phyloP scores from a whole-genome alignment of 306 rosid species.

The Hippophae tibetana region DNA sequence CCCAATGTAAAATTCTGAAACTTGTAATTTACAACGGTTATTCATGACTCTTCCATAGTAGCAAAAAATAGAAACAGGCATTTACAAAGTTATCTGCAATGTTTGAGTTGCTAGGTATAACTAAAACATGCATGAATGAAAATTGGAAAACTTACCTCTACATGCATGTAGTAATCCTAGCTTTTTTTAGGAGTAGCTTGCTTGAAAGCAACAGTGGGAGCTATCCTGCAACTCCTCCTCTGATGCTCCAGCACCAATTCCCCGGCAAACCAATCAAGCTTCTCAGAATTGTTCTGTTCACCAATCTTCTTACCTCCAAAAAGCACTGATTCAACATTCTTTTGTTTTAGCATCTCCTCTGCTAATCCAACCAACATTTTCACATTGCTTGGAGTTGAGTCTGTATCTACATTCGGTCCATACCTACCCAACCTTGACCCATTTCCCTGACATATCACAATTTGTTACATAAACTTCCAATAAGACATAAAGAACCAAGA shows the following conservation, averaged over 20 bases:
- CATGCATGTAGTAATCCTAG: constrained; percentile 20
- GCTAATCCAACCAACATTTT: constrained; percentile 66
- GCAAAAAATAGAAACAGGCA: too few species aligned
- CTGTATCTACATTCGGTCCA: constrained; percentile 69
- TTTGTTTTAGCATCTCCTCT: constrained; percentile 88
- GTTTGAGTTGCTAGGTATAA: too few species aligned
- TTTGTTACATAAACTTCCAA: background rate
- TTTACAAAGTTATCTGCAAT: too few species aligned
- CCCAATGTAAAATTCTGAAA: too few species aligned
- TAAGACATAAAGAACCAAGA: too few species aligned
- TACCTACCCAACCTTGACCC: constrained; percentile 80
- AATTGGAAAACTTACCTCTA: constrained; percentile 33
- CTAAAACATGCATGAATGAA: too few species aligned
- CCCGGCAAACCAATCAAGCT: constrained; percentile 96
- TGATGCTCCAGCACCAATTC: constrained; percentile 94
- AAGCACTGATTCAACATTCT: constrained; percentile 87
- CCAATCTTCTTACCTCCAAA: constrained; percentile 83
- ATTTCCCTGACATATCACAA: constrained; percentile 54
- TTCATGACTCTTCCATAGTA: too few species aligned
- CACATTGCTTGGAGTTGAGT: constrained; percentile 63
- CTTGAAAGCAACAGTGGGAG: constrained; percentile 99
- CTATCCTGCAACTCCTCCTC: constrained; percentile 99
- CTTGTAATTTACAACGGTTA: too few species aligned
- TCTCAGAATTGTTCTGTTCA: constrained; percentile 78
- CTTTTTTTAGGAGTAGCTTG: constrained; percentile 65